Evolutionary conservation across 306 rosid species (phyloP).

Genomic region (Trifolium subterraneum): DNA sequence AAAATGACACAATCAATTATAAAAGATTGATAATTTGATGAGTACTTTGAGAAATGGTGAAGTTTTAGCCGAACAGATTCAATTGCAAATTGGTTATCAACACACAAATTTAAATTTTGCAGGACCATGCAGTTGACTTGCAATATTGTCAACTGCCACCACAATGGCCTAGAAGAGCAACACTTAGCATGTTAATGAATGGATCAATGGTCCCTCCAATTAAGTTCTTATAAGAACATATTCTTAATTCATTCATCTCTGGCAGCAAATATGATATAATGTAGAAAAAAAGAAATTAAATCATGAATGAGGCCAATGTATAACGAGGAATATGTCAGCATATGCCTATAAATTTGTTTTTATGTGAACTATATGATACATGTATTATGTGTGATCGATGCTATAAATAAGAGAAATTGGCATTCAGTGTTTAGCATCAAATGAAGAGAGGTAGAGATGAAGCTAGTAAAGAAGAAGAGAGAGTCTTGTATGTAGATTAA

Average conservation of each 20-base stretch:
- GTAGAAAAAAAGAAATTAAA: not conserved
- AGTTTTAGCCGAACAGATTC: slow-evolving; percentile 29
- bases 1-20: not conserved
- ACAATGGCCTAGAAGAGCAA: slow-evolving; percentile 10
- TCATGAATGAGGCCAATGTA: slow-evolving; percentile 4
- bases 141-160: slow-evolving; percentile 27
- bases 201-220: slow-evolving; percentile 36
- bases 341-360: not conserved
- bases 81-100: slow-evolving; percentile 47
- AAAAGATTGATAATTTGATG: not conserved
- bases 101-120: slow-evolving; percentile 11
- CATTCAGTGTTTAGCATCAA: slow-evolving; percentile 10
- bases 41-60: not conserved
- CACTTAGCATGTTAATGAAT: slow-evolving; percentile 19
- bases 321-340: slow-evolving; percentile 32
- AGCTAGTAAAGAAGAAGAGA: slow-evolving; percentile 43
- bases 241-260: slow-evolving; percentile 23
- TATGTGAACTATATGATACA: not conserved
- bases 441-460: not conserved
- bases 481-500: slow-evolving; percentile 67
- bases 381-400: not conserved
- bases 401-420: slow-evolving; percentile 35
- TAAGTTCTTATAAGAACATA: slow-evolving; percentile 43
- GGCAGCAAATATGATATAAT: not conserved
- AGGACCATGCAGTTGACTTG: slow-evolving; percentile 41